A percentile compares a stretch with the other conserved stretches of the same genome.
phyloP scores from a whole-genome alignment of 768 basidiomycete genomes.

The Auriscalpium microsporum region DNA sequence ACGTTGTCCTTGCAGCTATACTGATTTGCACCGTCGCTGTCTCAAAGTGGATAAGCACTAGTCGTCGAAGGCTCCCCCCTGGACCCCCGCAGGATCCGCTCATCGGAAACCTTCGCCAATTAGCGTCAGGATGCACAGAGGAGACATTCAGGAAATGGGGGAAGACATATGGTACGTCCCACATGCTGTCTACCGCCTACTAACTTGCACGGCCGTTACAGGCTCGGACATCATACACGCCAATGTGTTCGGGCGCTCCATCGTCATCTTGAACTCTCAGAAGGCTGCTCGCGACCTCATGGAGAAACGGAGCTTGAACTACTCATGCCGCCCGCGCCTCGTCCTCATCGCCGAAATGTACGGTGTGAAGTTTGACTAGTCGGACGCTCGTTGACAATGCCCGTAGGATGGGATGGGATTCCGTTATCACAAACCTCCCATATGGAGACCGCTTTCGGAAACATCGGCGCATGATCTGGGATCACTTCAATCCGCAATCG shows the following conservation, averaged over 20 bases:
- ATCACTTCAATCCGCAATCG: constrained; percentile 14
- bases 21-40: not conserved
- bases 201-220: constrained; percentile 3
- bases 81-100: constrained; percentile 23
- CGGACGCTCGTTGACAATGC: no score
- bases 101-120: constrained; percentile 24
- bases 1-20: not conserved
- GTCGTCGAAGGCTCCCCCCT: constrained; percentile 18
- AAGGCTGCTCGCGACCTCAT: constrained; percentile 26
- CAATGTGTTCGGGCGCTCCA: constrained; percentile 20
- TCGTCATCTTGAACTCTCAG: constrained; percentile 26
- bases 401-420: constrained; percentile 16
- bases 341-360: constrained; percentile 22
- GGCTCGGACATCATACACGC: constrained; percentile 25
- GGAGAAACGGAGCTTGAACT: constrained; percentile 24
- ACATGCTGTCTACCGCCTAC: not conserved
- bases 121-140: constrained; percentile 19
- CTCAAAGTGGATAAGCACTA: constrained; percentile 10
- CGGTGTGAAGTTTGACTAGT: not conserved
- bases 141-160: constrained; percentile 21
- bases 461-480: constrained; percentile 22
- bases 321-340: constrained; percentile 26
- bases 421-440: constrained; percentile 10
- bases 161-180: constrained; percentile 20
- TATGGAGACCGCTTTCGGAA: constrained; percentile 23